phyloP scores from a whole-genome alignment of 306 rosid species.

The Alnus rubra region DNA sequence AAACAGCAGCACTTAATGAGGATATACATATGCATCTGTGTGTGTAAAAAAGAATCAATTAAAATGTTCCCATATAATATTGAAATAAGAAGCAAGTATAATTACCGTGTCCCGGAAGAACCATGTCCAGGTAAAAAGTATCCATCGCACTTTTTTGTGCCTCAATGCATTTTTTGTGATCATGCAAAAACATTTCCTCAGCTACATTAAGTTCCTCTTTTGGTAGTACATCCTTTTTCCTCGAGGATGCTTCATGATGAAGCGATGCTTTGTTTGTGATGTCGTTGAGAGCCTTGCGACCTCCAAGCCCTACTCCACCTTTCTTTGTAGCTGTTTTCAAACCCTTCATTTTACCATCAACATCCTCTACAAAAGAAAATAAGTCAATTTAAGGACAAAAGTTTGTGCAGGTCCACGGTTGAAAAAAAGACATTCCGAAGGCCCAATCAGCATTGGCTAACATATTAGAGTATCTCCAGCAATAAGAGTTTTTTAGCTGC shows the following conservation, averaged over 20 bases:
- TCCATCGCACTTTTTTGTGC: slow-evolving; percentile 28
- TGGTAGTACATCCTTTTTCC: slow-evolving; percentile 33
- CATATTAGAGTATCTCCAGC: not conserved
- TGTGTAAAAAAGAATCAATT: not conserved
- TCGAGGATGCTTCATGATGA: slow-evolving; percentile 30
- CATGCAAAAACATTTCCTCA: slow-evolving; percentile 58
- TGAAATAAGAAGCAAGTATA: not conserved
- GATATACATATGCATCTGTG: no score
- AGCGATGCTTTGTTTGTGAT: slow-evolving; percentile 48
- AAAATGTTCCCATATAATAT: not conserved
- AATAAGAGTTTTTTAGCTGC: no score
- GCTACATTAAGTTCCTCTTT: slow-evolving; percentile 49
- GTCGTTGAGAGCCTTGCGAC: slow-evolving; percentile 57
- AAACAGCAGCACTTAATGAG: no score
- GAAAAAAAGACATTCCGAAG: not conserved
- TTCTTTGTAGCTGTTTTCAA: slow-evolving; percentile 39
- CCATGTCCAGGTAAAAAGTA: slow-evolving; percentile 36
- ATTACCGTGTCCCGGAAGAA: slow-evolving; percentile 45
- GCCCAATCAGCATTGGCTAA: not conserved
- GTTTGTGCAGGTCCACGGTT: not conserved
- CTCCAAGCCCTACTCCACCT: slow-evolving; percentile 27
- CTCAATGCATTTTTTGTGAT: slow-evolving; percentile 53
- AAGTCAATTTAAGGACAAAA: slow-evolving; percentile 10
- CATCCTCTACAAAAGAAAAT: slow-evolving; percentile 33
- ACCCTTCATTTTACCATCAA: slow-evolving; percentile 31